Percentiles rank a stretch among this genome's conserved stretches.
These are phyloP conservation scores for Eustoma russellianum DNA, from an alignment of 257 asterid genomes.

Conservation along the genomic window DNA sequence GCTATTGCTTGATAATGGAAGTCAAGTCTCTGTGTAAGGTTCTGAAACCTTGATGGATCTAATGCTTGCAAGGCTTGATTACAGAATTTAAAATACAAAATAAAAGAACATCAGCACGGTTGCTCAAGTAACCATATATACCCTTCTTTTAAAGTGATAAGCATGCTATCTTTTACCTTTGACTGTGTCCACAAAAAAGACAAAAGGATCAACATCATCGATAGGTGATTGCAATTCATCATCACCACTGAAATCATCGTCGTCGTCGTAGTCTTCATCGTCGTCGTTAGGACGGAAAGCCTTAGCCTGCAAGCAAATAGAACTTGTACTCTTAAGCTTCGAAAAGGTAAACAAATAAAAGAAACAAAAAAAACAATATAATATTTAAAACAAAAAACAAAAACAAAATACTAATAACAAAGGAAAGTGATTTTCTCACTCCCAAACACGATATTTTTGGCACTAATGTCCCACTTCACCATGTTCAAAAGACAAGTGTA, in stretches of 20 bases:
- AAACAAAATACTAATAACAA: too few species aligned
- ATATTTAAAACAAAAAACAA: too few species aligned
- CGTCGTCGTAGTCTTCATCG: slow-evolving; percentile 61
- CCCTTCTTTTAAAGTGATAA: background rate
- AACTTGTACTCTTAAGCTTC: background rate
- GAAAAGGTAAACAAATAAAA: background rate
- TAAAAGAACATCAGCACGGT: slow-evolving; percentile 3
- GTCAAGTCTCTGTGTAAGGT: slow-evolving; percentile 72
- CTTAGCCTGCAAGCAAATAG: slow-evolving; percentile 50
- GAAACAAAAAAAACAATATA: background rate
- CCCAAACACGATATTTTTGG: too few species aligned
- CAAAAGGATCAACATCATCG: slow-evolving; percentile 89
- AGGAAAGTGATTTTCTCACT: too few species aligned
- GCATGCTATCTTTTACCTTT: slow-evolving; percentile 39
- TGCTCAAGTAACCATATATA: background rate
- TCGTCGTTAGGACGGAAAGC: slow-evolving; percentile 61
- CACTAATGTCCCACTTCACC: too few species aligned
- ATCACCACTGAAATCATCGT: slow-evolving; percentile 91
- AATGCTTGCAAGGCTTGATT: slow-evolving; percentile 70
- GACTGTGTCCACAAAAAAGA: slow-evolving; percentile 79
- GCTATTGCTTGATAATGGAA: slow-evolving; percentile 83
- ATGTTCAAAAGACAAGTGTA: too few species aligned
- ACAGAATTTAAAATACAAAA: slow-evolving; percentile 4
- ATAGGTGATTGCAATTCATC: slow-evolving; percentile 96
- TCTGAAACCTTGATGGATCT: slow-evolving; percentile 83